These are phyloP conservation scores for Apocynum venetum DNA, from an alignment of 257 asterid genomes.

Conservation along the genomic window DNA sequence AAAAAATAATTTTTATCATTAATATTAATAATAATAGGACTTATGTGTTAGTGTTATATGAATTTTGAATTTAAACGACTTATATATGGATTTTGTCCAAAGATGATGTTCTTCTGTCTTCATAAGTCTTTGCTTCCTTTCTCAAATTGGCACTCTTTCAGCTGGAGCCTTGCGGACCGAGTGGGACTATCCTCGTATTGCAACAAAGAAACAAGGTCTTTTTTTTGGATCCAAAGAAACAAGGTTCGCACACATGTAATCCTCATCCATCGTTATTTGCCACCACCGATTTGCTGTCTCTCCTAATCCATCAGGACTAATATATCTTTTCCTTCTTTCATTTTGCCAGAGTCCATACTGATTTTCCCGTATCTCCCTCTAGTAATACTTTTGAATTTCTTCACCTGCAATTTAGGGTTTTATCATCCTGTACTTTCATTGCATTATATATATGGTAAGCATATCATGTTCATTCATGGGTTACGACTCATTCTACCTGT, in stretches of 20 bases:
- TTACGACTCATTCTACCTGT: background rate
- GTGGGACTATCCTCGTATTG: no score
- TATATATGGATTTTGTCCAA: no score
- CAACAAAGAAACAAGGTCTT: no score
- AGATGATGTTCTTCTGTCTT: no score
- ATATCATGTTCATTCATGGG: background rate
- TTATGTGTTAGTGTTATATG: no score
- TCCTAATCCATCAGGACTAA: no score
- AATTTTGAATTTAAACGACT: no score
- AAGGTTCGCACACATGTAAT: constrained; percentile 26
- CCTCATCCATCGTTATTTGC: constrained; percentile 6
- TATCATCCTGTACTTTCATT: background rate
- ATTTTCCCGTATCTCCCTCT: background rate
- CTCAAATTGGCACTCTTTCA: background rate
- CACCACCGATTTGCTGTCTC: background rate
- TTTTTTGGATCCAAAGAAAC: background rate
- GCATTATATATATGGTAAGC: background rate
- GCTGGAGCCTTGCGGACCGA: background rate
- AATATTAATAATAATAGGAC: no score
- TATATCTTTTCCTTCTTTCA: background rate
- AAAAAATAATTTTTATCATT: no score
- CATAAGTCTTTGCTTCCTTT: no score
- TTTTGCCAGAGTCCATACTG: background rate
- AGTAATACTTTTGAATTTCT: background rate
- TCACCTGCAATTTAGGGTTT: background rate